Evolutionary conservation across 768 basidiomycete genomes (phyloP).

Genomic region (Mycena latifolia): DNA sequence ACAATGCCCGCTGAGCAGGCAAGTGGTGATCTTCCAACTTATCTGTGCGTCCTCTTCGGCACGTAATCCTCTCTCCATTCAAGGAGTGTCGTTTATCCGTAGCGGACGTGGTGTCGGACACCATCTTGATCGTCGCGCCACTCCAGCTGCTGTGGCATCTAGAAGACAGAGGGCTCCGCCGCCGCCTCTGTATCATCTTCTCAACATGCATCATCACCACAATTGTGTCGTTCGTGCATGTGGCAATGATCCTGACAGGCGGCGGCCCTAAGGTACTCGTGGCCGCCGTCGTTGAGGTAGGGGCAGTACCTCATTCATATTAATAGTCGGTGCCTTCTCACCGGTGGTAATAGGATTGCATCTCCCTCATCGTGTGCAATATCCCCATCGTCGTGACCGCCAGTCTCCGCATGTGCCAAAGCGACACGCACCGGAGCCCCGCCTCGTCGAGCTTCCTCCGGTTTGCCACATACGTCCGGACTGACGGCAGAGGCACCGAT

Average conservation of each 20-base stretch:
- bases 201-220: conserved; percentile 33
- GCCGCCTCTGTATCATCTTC: conserved; percentile 25
- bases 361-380: conserved; percentile 33
- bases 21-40: conserved; percentile 31
- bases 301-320: neutral
- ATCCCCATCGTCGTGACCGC: conserved; percentile 39
- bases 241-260: conserved; percentile 39
- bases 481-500: neutral
- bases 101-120: conserved; percentile 16
- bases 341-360: conserved; percentile 11
- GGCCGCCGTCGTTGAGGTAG: conserved; percentile 44
- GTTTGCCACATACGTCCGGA: neutral
- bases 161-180: conserved; percentile 16
- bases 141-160: conserved; percentile 21
- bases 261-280: conserved; percentile 45
- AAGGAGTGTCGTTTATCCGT: neutral
- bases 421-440: neutral
- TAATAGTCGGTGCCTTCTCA: neutral
- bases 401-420: neutral
- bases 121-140: conserved; percentile 15
- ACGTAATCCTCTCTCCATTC: neutral
- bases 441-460: conserved; percentile 8
- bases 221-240: conserved; percentile 44
- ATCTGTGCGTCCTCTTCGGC: conserved; percentile 21
- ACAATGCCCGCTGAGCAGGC: conserved; percentile 25